Percentiles rank a stretch among this genome's conserved stretches.
Evolutionary conservation across 805 yeast genomes (phyloP).

Genomic region (Naumovozyma castellii): DNA sequence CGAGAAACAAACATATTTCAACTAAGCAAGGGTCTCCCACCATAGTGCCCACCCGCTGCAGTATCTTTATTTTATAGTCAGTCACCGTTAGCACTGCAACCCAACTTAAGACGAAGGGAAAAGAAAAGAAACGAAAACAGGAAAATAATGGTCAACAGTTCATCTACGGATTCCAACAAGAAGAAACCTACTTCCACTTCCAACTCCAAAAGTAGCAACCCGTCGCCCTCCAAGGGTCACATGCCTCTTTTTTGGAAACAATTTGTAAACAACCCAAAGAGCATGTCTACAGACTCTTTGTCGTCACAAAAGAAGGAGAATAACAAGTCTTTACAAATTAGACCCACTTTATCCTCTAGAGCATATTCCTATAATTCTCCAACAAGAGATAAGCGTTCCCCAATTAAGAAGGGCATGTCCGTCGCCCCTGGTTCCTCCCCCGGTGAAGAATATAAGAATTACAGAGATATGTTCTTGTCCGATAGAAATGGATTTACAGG

Average conservation of each 20-base stretch:
- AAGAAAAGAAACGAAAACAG: no score
- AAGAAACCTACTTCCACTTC: not conserved
- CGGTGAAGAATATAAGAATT: conserved; percentile 22
- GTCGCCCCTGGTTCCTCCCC: conserved; percentile 1
- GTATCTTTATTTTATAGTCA: no score
- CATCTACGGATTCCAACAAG: not conserved
- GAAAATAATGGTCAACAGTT: no score
- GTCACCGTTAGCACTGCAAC: no score
- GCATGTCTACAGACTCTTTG: conserved; percentile 26
- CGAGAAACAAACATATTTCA: no score
- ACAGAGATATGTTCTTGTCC: conserved; percentile 32
- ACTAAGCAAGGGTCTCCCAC: no score
- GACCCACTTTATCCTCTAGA: conserved; percentile 10
- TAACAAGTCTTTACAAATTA: not conserved
- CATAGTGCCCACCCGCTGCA: no score
- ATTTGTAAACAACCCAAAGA: conserved; percentile 26
- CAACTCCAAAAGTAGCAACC: not conserved
- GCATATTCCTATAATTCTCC: conserved; percentile 8
- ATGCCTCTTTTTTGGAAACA: conserved; percentile 26
- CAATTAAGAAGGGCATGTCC: conserved; percentile 1
- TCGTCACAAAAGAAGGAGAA: not conserved
- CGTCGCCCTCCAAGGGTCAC: not conserved
- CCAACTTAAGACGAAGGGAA: no score
- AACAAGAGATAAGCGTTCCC: conserved; percentile 1
- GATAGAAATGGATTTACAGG: conserved; percentile 32